Evolutionary conservation across 768 basidiomycete species (phyloP).

Genomic region (Antrodiella citrinella): DNA sequence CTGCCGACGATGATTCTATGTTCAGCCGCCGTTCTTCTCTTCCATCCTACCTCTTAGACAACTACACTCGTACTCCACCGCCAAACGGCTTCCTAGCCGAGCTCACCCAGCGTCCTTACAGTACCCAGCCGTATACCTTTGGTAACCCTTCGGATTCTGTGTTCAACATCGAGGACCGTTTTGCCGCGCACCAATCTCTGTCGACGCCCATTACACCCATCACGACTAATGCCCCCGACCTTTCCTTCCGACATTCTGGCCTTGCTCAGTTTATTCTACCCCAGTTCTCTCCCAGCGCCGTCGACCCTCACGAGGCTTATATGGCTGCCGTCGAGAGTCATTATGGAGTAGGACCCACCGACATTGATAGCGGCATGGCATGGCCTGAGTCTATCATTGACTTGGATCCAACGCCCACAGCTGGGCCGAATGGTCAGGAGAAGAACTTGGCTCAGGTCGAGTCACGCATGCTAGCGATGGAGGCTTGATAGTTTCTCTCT

Average conservation of each 20-base stretch:
- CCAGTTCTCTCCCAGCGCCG: not conserved
- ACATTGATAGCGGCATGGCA: not conserved
- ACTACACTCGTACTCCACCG: constrained; percentile 9
- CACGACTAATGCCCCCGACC: not conserved
- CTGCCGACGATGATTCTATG: not conserved
- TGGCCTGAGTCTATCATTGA: not conserved
- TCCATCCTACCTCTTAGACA: constrained; percentile 12
- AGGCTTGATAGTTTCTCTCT: not conserved
- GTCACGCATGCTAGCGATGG: not conserved
- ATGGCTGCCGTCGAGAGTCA: not conserved
- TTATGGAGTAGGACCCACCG: not conserved
- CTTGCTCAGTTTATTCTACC: constrained; percentile 6
- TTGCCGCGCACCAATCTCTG: not conserved
- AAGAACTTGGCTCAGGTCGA: not conserved
- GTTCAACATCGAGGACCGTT: not conserved
- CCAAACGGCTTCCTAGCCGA: not conserved
- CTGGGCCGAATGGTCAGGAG: not conserved
- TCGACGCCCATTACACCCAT: not conserved
- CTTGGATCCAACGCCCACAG: not conserved
- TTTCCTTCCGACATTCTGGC: not conserved
- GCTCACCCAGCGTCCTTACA: not conserved
- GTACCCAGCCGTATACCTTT: constrained; percentile 5
- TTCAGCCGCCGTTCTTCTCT: constrained; percentile 10
- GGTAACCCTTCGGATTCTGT: not conserved
- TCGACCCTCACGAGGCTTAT: not conserved